Base-by-base conservation (phyloP, 2,329 filamentous ascomycete genomes). In the Pseudogymnoascus verrucosus region DNA sequence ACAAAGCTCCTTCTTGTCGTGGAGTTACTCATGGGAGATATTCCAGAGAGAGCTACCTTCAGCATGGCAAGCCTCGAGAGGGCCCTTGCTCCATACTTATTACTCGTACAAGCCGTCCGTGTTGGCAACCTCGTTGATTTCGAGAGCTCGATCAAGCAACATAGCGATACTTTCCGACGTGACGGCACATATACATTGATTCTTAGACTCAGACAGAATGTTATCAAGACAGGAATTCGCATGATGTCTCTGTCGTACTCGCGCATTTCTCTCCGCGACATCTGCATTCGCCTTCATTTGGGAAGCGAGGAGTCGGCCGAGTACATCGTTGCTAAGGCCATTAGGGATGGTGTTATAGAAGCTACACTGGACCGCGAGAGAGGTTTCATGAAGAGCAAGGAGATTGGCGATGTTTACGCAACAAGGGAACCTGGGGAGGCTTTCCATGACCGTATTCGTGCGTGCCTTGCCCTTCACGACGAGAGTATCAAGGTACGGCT, bases 181-280 rank as follows among this genome's bases (percentile, higher is more conserved):
- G 95, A 99, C 74, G 91, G 91, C 64, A 98, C 93, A 19, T 98
- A 98, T 80, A 96, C 93, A 10, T 83, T 99, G 64, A 96, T 98
- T 71, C 84, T 98, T 67, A 93, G 95, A 67, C 83, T 99, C 66
- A 88, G 95, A 70, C 95, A 99, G 78, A 99, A 99, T 74, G 95
- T 99, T 73, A 98, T 99, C 85, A 96, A 96, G 82, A 99, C 95
- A 3, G 95, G 95, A 69, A 96, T 99, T 68, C 91, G 95, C 70
- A 97, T 98, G 92, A 96, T 99, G 86, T 98, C 93, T 42, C 82
- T 99, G 68, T 96, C 93, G 19, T 99, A 99, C 80, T 96, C 93
- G 65, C 90, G 93, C 67, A 99, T 99, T 73, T 97, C 93, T 1
- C 84, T 99, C 63, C 89, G 95, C 64, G 95, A 99, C 74, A 99